Evolutionary conservation across 23 red algal species (phyloP).

Genomic region (Cyanidioschyzon merolae): DNA sequence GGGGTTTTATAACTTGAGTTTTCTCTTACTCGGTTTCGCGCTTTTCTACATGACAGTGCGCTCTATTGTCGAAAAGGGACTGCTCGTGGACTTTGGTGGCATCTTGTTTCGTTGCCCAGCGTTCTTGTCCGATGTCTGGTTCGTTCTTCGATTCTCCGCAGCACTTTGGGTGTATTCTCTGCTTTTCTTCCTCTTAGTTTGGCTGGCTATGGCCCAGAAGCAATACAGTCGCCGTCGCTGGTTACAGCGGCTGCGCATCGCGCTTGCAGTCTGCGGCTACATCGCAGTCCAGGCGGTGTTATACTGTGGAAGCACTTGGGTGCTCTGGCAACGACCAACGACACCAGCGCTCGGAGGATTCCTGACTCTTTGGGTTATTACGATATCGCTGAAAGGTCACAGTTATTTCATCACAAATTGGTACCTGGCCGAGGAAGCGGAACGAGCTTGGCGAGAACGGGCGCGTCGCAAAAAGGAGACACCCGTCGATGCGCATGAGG

Average conservation of each 20-base stretch:
- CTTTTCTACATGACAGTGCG: conserved; percentile 58
- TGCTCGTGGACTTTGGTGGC: conserved; percentile 18
- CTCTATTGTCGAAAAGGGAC: conserved; percentile 47
- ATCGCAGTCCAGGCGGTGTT: background rate
- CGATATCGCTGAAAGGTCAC: conserved; percentile 58
- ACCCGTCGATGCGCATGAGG: background rate
- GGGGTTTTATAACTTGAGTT: conserved; percentile 71
- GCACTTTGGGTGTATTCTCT: conserved; percentile 5
- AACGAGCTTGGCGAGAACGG: background rate
- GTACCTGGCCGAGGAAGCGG: conserved; percentile 53
- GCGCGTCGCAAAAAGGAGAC: background rate
- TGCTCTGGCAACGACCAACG: conserved; percentile 16
- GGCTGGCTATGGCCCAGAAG: background rate
- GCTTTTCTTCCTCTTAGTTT: background rate
- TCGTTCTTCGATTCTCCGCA: conserved; percentile 21
- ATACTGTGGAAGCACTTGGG: background rate
- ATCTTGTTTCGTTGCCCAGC: conserved; percentile 19
- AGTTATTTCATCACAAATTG: conserved; percentile 61
- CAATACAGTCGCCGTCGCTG: background rate
- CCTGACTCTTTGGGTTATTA: conserved; percentile 38
- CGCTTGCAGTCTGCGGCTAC: background rate
- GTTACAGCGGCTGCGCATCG: background rate
- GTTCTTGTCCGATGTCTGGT: conserved; percentile 25
- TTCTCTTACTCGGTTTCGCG: conserved; percentile 58
- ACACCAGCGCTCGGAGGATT: conserved; percentile 54